Percentiles rank a stretch among this genome's conserved stretches.
Conservation (phyloP, 192 early-diverging fungal genomes). For the Chytriomyces confervae region DNA sequence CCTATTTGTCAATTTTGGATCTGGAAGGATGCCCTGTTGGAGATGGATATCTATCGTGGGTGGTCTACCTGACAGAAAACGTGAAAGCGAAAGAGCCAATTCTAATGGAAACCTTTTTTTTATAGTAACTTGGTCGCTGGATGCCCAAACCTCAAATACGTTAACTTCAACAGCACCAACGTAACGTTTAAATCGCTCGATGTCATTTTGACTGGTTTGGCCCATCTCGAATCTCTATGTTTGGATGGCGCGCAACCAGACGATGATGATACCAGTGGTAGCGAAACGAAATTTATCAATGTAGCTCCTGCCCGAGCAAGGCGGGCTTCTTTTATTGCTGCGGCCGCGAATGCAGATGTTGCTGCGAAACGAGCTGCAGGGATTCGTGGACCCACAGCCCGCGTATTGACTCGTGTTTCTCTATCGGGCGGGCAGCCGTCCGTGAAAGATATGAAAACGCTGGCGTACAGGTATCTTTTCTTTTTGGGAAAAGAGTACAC, state of each 20-base stretch:
- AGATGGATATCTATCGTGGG: slow-evolving; percentile 34
- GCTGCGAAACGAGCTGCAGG: slow-evolving; percentile 1
- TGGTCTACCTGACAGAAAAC: background rate
- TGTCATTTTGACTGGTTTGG: slow-evolving; percentile 20
- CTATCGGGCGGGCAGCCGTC: background rate
- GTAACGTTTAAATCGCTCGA: slow-evolving; percentile 24
- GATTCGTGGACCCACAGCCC: slow-evolving; percentile 12
- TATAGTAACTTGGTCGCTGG: slow-evolving; percentile 14
- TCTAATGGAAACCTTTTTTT: background rate
- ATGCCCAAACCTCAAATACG: slow-evolving; percentile 25
- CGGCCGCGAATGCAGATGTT: slow-evolving; percentile 1
- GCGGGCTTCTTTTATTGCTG: slow-evolving; percentile 25
- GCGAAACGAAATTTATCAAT: background rate
- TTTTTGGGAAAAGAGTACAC: background rate
- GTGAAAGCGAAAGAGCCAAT: background rate
- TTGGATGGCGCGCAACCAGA: slow-evolving; percentile 27
- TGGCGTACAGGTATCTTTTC: slow-evolving; percentile 9
- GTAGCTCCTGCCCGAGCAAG: slow-evolving; percentile 4
- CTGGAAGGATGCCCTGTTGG: slow-evolving; percentile 40
- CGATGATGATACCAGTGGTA: background rate
- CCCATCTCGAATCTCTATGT: slow-evolving; percentile 5
- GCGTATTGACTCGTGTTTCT: slow-evolving; percentile 4
- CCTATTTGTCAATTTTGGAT: slow-evolving; percentile 25
- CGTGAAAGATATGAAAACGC: background rate
- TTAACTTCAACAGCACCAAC: slow-evolving; percentile 35